Evolutionary conservation across 176 grass and related monocot species (phyloP).

Genomic region (Canna indica): DNA sequence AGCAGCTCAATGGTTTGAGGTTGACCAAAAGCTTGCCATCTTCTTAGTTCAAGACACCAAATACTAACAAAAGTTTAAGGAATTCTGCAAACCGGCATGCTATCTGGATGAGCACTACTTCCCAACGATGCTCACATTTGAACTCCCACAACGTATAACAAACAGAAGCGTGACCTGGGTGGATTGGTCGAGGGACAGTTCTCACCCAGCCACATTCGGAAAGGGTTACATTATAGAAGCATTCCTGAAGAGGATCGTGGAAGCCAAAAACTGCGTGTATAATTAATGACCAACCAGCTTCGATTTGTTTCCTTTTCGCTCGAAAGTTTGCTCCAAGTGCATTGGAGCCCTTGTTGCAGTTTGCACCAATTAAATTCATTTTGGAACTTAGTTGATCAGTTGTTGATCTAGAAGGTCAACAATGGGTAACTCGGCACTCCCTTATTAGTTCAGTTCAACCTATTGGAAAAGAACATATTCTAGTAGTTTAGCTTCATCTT

Average conservation of each 20-base stretch:
- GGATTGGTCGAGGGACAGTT: slow-evolving; percentile 11
- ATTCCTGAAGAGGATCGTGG: slow-evolving; percentile 1
- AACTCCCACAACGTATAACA: neutral
- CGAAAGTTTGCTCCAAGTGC: slow-evolving; percentile 9
- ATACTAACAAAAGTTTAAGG: slow-evolving; percentile 1
- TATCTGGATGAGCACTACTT: slow-evolving; percentile 18
- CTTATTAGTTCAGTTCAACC: too few relatives aligned
- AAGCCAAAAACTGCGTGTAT: neutral
- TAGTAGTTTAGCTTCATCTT: neutral
- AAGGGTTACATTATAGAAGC: neutral
- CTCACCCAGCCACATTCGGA: slow-evolving; percentile 15
- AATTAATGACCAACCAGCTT: neutral
- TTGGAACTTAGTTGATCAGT: neutral
- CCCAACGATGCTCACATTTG: slow-evolving; percentile 10
- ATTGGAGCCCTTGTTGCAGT: slow-evolving; percentile 8
- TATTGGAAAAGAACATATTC: neutral
- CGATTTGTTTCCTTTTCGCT: slow-evolving; percentile 11
- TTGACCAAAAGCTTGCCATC: slow-evolving; percentile 1
- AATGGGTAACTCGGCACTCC: too few relatives aligned
- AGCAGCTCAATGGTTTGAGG: slow-evolving; percentile 12
- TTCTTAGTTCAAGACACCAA: neutral
- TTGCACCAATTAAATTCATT: neutral
- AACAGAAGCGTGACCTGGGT: slow-evolving; percentile 9
- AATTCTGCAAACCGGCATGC: slow-evolving; percentile 6
- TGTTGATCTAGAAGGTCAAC: neutral